These are phyloP conservation scores for Solanum rostratum DNA, from an alignment of 257 asterid genomes.

Conservation along the genomic window DNA sequence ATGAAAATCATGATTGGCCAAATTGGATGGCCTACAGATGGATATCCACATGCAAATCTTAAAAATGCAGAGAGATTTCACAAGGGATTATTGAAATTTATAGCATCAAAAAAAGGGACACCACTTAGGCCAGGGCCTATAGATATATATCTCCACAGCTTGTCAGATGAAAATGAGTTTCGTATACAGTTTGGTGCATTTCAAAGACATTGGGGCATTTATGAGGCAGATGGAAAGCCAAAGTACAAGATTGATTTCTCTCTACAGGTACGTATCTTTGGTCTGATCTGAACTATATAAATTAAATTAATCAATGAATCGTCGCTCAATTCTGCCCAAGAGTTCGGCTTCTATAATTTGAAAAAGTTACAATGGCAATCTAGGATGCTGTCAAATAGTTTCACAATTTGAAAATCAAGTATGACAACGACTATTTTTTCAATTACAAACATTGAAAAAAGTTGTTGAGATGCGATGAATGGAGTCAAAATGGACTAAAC, in stretches of 20 bases:
- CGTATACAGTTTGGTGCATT: neutral
- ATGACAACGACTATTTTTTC: neutral
- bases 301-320: neutral
- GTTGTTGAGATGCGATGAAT: neutral
- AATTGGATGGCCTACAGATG: slow-evolving; percentile 65
- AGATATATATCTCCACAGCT: slow-evolving; percentile 22
- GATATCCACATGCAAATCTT: slow-evolving; percentile 9
- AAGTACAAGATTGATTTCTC: slow-evolving; percentile 39
- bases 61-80: slow-evolving; percentile 23
- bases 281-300: no score
- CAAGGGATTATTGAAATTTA: slow-evolving; percentile 13
- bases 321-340: neutral
- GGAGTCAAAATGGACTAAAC: neutral
- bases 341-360: neutral
- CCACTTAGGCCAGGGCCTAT: slow-evolving; percentile 25
- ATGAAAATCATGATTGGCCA: slow-evolving; percentile 20
- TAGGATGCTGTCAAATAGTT: neutral
- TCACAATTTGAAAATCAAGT: neutral
- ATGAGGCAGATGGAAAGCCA: slow-evolving; percentile 34
- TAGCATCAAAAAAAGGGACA: slow-evolving; percentile 29
- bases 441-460: neutral
- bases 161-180: slow-evolving; percentile 30
- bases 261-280: slow-evolving; percentile 16
- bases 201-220: slow-evolving; percentile 54
- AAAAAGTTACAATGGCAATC: neutral